Evolutionary conservation across 345 rosid species (phyloP).

Genomic region (Brassica napus): DNA sequence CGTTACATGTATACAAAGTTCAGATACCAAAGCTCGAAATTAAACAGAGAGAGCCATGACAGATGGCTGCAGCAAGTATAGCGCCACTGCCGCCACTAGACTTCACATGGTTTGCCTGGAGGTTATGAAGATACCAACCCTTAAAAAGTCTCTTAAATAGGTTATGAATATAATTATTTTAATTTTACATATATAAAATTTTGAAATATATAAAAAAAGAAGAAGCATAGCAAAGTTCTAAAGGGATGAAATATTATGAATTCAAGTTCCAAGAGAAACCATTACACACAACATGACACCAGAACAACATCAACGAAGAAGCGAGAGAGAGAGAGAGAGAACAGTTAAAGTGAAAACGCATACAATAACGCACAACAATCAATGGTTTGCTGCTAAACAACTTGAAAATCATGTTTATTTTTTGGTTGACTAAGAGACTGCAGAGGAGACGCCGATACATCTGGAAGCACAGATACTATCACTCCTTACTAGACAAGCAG

Average conservation of each 20-base stretch:
- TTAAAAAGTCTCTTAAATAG: no score
- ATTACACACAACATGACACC: slow-evolving; percentile 30
- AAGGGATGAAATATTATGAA: slow-evolving; percentile 5
- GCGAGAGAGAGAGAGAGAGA: not conserved
- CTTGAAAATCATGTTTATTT: slow-evolving; percentile 25
- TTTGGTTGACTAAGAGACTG: slow-evolving; percentile 27
- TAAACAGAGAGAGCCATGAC: slow-evolving; percentile 21
- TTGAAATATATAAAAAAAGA: no score
- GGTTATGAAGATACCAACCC: no score
- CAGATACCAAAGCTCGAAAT: not conserved
- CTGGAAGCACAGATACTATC: slow-evolving; percentile 75
- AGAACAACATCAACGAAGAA: slow-evolving; percentile 7
- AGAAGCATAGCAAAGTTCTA: not conserved
- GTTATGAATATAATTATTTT: no score
- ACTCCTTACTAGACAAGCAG: slow-evolving; percentile 61
- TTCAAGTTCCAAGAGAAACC: slow-evolving; percentile 47
- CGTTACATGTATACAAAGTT: slow-evolving; percentile 5
- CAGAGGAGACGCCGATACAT: slow-evolving; percentile 49
- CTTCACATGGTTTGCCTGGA: slow-evolving; percentile 19
- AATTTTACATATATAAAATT: no score
- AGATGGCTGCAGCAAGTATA: slow-evolving; percentile 36
- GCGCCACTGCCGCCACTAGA: slow-evolving; percentile 34
- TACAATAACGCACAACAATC: slow-evolving; percentile 39
- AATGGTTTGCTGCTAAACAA: slow-evolving; percentile 46
- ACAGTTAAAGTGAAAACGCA: slow-evolving; percentile 16